These are phyloP conservation scores for Hordeum pubiflorum DNA, from an alignment of 202 grass and related monocot genomes.

Conservation along the genomic window DNA sequence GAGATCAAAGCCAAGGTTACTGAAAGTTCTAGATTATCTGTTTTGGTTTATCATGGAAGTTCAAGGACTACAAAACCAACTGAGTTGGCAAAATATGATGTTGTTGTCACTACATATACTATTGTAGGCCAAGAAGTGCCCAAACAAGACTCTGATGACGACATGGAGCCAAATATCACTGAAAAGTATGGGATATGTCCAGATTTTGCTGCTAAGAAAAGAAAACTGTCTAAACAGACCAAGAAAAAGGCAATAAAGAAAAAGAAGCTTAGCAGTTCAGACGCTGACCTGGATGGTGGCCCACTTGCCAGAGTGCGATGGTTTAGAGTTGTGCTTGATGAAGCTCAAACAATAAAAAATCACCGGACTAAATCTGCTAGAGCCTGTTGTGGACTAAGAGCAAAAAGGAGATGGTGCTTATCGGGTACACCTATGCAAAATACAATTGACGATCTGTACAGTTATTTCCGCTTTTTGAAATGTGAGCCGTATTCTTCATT, in stretches of 20 bases:
- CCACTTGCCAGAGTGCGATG: slow-evolving; percentile 60
- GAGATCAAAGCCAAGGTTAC: slow-evolving; percentile 55
- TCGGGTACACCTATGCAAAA: slow-evolving; percentile 83
- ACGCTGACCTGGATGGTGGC: slow-evolving; percentile 26
- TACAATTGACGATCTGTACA: slow-evolving; percentile 65
- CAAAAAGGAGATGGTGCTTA: slow-evolving; percentile 75
- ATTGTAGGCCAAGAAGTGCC: slow-evolving; percentile 68
- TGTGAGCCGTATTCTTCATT: slow-evolving; percentile 53
- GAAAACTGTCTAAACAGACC: slow-evolving; percentile 27
- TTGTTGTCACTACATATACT: slow-evolving; percentile 68
- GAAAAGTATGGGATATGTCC: slow-evolving; percentile 33
- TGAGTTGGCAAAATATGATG: slow-evolving; percentile 58
- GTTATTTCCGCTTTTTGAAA: slow-evolving; percentile 71
- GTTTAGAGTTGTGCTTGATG: slow-evolving; percentile 74
- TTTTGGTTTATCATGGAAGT: slow-evolving; percentile 72
- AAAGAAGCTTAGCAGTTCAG: slow-evolving; percentile 33
- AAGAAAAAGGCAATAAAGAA: slow-evolving; percentile 37
- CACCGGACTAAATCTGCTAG: slow-evolving; percentile 54
- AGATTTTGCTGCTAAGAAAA: slow-evolving; percentile 39
- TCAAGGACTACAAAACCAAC: slow-evolving; percentile 54
- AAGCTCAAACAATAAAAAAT: slow-evolving; percentile 87
- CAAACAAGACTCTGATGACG: slow-evolving; percentile 40
- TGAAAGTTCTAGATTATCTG: slow-evolving; percentile 44
- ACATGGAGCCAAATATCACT: slow-evolving; percentile 34
- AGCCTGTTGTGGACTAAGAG: slow-evolving; percentile 57